Percentiles rank a stretch among this genome's conserved stretches.
Evolutionary conservation across 2,329 filamentous ascomycete genomes (phyloP).

Genomic region (Seiridium cupressi): DNA sequence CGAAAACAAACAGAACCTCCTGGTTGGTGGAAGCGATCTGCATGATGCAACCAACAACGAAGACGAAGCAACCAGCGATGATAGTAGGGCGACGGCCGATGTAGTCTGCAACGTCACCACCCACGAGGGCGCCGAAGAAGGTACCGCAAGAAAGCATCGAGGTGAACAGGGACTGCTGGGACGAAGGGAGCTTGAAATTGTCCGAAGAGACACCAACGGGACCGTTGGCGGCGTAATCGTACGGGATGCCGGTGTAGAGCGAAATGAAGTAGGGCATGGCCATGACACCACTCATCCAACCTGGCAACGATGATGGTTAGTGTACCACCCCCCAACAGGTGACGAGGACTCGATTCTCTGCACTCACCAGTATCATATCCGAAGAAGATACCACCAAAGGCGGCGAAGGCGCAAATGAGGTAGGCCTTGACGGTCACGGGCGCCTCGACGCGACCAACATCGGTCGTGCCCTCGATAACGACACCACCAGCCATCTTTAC

Average conservation of each 20-base stretch:
- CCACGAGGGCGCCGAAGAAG: constrained; percentile 64
- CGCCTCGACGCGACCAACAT: constrained; percentile 55
- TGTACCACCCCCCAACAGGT: background rate
- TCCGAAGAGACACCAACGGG: constrained; percentile 23
- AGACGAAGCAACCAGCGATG: constrained; percentile 59
- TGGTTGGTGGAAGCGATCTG: constrained; percentile 54
- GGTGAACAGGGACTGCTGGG: constrained; percentile 59
- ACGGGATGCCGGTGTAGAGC: constrained; percentile 37
- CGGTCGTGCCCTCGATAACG: constrained; percentile 36
- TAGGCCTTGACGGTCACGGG: constrained; percentile 56
- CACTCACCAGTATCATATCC: constrained; percentile 35
- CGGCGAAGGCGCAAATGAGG: constrained; percentile 30
- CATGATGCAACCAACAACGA: constrained; percentile 56
- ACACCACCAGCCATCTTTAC: constrained; percentile 26
- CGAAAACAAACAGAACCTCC: constrained; percentile 56
- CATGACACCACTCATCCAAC: constrained; percentile 52
- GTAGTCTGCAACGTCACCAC: constrained; percentile 64
- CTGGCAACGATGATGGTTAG: constrained; percentile 18
- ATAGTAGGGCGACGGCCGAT: constrained; percentile 61
- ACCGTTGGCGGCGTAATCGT: constrained; percentile 20
- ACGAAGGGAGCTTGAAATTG: constrained; percentile 41
- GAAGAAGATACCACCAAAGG: constrained; percentile 37
- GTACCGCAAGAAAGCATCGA: constrained; percentile 65
- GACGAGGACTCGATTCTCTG: background rate
- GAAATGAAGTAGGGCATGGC: constrained; percentile 37